Evolutionary conservation across 371 early-diverging fungal species (phyloP), one percentile per base, ranked within the genome.

Genomic region (Mortierella sp.): DNA sequence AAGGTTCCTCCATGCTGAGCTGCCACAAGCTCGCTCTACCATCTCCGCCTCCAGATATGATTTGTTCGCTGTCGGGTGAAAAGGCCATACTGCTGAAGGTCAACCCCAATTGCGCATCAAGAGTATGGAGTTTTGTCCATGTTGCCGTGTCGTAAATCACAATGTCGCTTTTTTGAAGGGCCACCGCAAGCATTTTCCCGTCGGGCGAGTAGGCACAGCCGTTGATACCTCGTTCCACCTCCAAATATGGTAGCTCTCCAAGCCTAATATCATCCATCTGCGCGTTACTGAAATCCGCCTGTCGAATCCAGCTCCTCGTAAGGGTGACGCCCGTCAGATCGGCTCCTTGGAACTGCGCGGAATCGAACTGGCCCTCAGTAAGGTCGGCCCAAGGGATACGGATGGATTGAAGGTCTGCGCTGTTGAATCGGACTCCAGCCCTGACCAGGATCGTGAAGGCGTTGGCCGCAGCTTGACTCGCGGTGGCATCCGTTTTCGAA

Each of bases 361-460:
- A 70, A 19, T 70, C 70, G 22, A 70, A 44, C 26, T 26, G 34
- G 7, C 70, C 70, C 16, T 4, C 2, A 44, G 61, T 26, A 6
- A 70, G 61, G 34, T 70, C 70, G 1, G 70, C 63, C 3, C 61
- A 45, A 13, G 45, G 70, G 14, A 70, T 45, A 13, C 34, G 26
- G 45, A 70, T 70, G 8, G 45, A n/a, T 26, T 19, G 24, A 4
- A 70, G 47, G 19, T 63, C 47, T 1, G 63, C 44, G 2, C 47
- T 31, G 19, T 61, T 45, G 24, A 70, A 70, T 4, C 37, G 58
- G 14, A 29, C n/a, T 1, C 63, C 45, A 0, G 70, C 70, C 34
- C 50, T 13, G 19, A 64, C 71, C 7, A 71, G 29, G 7, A 70
- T 70, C 37, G 70, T 61, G 22, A 70, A 61, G 11, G 70, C 63